Evolutionary conservation across 768 basidiomycete species (phyloP).

Genomic region (Tulasnella sp.): DNA sequence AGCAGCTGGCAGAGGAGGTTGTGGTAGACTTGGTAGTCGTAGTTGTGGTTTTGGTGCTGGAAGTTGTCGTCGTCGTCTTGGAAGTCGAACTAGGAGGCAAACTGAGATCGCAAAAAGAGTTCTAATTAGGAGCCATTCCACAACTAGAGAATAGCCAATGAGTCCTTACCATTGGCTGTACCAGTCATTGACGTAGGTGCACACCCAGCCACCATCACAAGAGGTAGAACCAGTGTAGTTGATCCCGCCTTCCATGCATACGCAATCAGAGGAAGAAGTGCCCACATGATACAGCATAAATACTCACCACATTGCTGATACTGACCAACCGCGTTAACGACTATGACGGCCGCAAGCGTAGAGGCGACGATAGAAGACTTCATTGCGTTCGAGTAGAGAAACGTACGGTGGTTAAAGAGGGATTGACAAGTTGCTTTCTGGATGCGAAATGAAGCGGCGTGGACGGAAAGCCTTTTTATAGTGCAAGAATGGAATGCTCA

Average conservation of each 20-base stretch:
- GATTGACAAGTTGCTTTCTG: neutral
- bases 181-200: neutral
- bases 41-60: neutral
- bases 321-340: neutral
- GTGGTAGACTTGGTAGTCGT: neutral
- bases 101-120: neutral
- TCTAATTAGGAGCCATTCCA: too few relatives aligned
- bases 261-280: neutral
- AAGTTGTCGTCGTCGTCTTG: neutral
- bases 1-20: neutral
- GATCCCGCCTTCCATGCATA: neutral
- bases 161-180: conserved; percentile 11
- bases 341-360: neutral
- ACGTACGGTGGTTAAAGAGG: neutral
- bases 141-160: too few relatives aligned
- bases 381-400: neutral
- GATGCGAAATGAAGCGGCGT: neutral
- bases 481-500: neutral
- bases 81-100: neutral
- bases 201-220: neutral
- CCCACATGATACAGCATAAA: neutral
- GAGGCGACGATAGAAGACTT: neutral
- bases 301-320: neutral
- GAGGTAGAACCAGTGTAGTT: neutral
- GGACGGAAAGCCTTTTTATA: neutral